These are phyloP conservation scores for Malus hybrid DNA, from an alignment of 331 rosid genomes.

Conservation along the genomic window DNA sequence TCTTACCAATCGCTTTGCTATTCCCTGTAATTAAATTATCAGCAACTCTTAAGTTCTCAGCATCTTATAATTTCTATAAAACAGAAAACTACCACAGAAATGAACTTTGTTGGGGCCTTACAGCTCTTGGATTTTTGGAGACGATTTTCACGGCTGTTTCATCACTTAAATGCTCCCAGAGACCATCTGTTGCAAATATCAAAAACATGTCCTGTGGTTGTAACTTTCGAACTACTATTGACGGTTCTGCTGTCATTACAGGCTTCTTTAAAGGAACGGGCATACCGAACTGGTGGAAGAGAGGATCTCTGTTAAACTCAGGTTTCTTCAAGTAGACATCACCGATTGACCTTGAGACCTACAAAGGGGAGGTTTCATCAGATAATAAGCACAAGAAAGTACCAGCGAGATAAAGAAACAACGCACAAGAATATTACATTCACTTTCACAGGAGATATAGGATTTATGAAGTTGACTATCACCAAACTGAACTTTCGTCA, in stretches of 20 bases:
- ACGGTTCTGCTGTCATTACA: slow-evolving; percentile 71
- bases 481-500: background rate
- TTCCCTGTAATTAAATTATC: slow-evolving; percentile 43
- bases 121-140: slow-evolving; percentile 47
- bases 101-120: slow-evolving; percentile 26
- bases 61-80: background rate
- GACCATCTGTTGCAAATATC: slow-evolving; percentile 81
- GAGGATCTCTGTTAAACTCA: slow-evolving; percentile 55
- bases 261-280: slow-evolving; percentile 57
- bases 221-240: slow-evolving; percentile 47
- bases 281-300: slow-evolving; percentile 43
- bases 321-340: slow-evolving; percentile 80
- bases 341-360: slow-evolving; percentile 89
- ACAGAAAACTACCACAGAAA: background rate
- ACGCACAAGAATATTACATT: slow-evolving; percentile 4
- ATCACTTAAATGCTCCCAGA: slow-evolving; percentile 77
- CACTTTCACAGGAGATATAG: background rate
- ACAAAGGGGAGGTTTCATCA: background rate
- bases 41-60: background rate
- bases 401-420: background rate
- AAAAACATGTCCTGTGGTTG: slow-evolving; percentile 53
- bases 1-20: slow-evolving; percentile 66
- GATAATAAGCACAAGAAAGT: background rate
- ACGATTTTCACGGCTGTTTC: slow-evolving; percentile 59
- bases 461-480: background rate